These are phyloP conservation scores for Sclerotinia spermophila DNA, from an alignment of 2,329 filamentous ascomycete genomes.

Conservation along the genomic window DNA sequence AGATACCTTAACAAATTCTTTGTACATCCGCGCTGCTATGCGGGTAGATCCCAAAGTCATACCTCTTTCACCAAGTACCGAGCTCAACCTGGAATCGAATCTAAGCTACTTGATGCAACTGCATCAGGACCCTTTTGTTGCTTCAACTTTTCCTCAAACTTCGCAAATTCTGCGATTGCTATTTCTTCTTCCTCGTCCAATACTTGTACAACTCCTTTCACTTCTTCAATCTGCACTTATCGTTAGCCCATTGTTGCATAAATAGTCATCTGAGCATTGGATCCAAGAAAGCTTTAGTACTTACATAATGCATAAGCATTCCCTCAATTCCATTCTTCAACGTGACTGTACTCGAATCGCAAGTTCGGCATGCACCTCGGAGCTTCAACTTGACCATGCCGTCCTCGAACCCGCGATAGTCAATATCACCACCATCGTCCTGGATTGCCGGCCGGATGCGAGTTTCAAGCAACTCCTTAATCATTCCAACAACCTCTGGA, in stretches of 20 bases:
- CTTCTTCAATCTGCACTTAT: conserved; percentile 76
- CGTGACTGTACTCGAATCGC: conserved; percentile 94
- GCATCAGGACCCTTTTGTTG: conserved; percentile 46
- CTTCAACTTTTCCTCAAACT: conserved; percentile 82
- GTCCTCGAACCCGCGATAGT: conserved; percentile 84
- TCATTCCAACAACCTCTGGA: conserved; percentile 94
- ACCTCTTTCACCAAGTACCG: neutral
- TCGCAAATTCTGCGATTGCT: conserved; percentile 81
- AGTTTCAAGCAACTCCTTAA: conserved; percentile 95
- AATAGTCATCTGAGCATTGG: neutral
- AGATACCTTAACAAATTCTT: neutral
- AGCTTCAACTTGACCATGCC: conserved; percentile 85
- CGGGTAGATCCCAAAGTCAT: neutral
- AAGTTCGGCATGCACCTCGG: conserved; percentile 88
- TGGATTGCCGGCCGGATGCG: conserved; percentile 93
- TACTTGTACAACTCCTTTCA: conserved; percentile 86
- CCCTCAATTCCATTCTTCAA: conserved; percentile 97
- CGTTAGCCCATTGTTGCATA: conserved; percentile 29
- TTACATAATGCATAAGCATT: conserved; percentile 95
- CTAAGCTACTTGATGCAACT: conserved; percentile 29
- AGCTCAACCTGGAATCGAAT: conserved; percentile 29
- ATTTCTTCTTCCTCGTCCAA: conserved; percentile 90
- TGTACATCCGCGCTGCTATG: conserved; percentile 13
- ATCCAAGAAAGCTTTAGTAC: conserved; percentile 39
- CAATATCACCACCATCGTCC: conserved; percentile 96